phyloP scores from a whole-genome alignment of 2,329 filamentous ascomycete genomes.

The Coniosporium tulheliwenetii region DNA sequence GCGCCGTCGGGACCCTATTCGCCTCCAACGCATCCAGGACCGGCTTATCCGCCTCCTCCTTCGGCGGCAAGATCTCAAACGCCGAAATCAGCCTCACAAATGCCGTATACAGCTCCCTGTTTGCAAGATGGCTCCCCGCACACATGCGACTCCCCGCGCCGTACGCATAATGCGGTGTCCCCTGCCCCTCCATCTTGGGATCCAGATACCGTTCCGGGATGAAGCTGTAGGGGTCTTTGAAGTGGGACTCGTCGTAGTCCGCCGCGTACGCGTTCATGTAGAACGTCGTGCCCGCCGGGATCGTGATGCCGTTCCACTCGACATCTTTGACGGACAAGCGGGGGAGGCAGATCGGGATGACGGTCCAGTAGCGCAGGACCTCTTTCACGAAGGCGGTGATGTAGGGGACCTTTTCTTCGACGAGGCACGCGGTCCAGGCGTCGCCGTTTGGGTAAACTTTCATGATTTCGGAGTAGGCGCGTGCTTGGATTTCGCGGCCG shows the following conservation, averaged over 20 bases:
- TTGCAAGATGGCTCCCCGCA: slow-evolving; percentile 22
- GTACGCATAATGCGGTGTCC: slow-evolving; percentile 33
- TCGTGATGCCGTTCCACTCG: slow-evolving; percentile 46
- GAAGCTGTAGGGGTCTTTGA: slow-evolving; percentile 46
- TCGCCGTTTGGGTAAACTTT: slow-evolving; percentile 56
- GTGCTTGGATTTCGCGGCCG: slow-evolving; percentile 55
- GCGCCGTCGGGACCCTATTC: slow-evolving; percentile 29
- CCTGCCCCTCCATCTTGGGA: slow-evolving; percentile 25
- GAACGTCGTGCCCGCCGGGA: slow-evolving; percentile 64
- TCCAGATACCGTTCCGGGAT: slow-evolving; percentile 57
- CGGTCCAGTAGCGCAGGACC: slow-evolving; percentile 61
- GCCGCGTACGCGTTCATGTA: slow-evolving; percentile 57
- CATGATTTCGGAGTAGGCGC: slow-evolving; percentile 54
- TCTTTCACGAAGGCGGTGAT: slow-evolving; percentile 68
- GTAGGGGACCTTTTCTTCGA: slow-evolving; percentile 63
- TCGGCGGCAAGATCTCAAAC: slow-evolving; percentile 28
- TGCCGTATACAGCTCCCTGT: slow-evolving; percentile 27
- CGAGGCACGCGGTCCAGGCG: slow-evolving; percentile 58
- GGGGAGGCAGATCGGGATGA: slow-evolving; percentile 66
- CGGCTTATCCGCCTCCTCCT: slow-evolving; percentile 22
- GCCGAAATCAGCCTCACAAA: slow-evolving; percentile 32
- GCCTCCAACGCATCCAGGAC: slow-evolving; percentile 29
- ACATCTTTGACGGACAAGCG: slow-evolving; percentile 59
- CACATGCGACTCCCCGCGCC: slow-evolving; percentile 28
- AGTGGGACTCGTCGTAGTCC: slow-evolving; percentile 55